Conservation (phyloP, 2,329 filamentous ascomycete species). For the Ramularia collo-cygni region DNA sequence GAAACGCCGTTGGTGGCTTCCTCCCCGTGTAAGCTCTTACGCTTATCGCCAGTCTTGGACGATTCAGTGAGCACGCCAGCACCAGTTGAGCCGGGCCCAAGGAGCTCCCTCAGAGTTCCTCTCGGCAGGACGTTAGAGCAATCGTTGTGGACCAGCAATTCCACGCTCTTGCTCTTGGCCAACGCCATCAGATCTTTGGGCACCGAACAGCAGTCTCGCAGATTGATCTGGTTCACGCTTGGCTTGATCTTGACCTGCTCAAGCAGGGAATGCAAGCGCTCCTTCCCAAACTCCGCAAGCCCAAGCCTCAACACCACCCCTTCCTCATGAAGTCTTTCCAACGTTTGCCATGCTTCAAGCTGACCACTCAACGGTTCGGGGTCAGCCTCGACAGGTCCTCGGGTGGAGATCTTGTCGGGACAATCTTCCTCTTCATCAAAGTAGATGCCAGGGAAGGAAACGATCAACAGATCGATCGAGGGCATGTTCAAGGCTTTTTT, state of each 20-base stretch:
- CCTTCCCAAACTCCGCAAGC: constrained; percentile 83
- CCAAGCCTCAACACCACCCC: constrained; percentile 71
- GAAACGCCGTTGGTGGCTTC: constrained; percentile 49
- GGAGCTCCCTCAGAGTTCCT: constrained; percentile 75
- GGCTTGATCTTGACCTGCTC: constrained; percentile 64
- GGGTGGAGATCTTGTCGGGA: constrained; percentile 51
- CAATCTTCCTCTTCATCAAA: constrained; percentile 84
- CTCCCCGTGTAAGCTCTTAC: constrained; percentile 33
- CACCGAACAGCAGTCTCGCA: constrained; percentile 91
- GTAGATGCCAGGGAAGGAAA: constrained; percentile 86
- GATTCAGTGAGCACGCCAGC: constrained; percentile 65
- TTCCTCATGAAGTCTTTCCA: constrained; percentile 66
- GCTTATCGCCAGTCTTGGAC: constrained; percentile 35
- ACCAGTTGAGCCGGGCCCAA: constrained; percentile 65
- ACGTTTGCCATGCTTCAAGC: constrained; percentile 59
- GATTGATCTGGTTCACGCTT: constrained; percentile 89
- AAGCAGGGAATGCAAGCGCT: constrained; percentile 73
- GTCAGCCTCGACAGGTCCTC: constrained; percentile 38
- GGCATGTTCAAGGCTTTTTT: constrained; percentile 68
- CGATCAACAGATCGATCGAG: constrained; percentile 79
- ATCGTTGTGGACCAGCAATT: constrained; percentile 89
- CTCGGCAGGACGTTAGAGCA: constrained; percentile 84
- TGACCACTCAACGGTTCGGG: constrained; percentile 53
- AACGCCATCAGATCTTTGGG: constrained; percentile 78
- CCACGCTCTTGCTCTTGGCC: constrained; percentile 75